A percentile compares a stretch with the other conserved stretches of the same genome.
phyloP scores from a whole-genome alignment of 768 basidiomycete genomes.

The Boletus sensibilis region DNA sequence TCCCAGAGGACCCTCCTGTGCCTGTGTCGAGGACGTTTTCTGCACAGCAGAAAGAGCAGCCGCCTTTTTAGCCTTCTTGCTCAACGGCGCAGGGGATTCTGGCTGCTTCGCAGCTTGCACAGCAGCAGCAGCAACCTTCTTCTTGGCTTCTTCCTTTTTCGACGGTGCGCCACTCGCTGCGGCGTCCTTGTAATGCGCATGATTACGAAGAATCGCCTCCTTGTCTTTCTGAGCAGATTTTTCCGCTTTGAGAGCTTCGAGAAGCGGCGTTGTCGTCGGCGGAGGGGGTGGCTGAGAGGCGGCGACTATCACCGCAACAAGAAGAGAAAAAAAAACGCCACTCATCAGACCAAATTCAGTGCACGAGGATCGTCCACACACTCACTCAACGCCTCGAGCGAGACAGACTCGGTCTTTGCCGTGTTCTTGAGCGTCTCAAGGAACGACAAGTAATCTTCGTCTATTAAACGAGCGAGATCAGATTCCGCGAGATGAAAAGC shows the following conservation, averaged over 20 bases:
- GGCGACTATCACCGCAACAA: conserved; percentile 46
- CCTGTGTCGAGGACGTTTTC: conserved; percentile 21
- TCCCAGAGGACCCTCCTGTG: neutral
- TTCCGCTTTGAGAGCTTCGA: conserved; percentile 90
- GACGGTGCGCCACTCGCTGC: conserved; percentile 27
- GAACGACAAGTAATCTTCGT: conserved; percentile 84
- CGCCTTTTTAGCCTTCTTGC: conserved; percentile 39
- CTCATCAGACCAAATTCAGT: neutral
- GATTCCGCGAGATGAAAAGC: too few species aligned
- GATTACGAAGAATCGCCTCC: conserved; percentile 67
- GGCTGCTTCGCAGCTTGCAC: conserved; percentile 31
- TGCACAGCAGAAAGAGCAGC: conserved; percentile 16
- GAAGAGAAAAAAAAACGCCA: too few species aligned
- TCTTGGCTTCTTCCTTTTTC: conserved; percentile 42
- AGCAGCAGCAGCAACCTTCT: conserved; percentile 26
- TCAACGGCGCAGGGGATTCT: conserved; percentile 25
- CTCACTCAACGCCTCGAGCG: conserved; percentile 53
- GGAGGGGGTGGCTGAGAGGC: conserved; percentile 55
- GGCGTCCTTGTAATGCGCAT: conserved; percentile 67
- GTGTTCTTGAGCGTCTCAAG: conserved; percentile 64
- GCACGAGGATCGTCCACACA: neutral
- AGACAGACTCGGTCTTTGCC: conserved; percentile 52
- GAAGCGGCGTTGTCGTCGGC: conserved; percentile 85
- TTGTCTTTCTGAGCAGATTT: conserved; percentile 65
- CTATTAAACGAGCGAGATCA: conserved; percentile 37